Conservation (phyloP, 192 early-diverging fungal genomes). For the Backusella liffmaniae region DNA sequence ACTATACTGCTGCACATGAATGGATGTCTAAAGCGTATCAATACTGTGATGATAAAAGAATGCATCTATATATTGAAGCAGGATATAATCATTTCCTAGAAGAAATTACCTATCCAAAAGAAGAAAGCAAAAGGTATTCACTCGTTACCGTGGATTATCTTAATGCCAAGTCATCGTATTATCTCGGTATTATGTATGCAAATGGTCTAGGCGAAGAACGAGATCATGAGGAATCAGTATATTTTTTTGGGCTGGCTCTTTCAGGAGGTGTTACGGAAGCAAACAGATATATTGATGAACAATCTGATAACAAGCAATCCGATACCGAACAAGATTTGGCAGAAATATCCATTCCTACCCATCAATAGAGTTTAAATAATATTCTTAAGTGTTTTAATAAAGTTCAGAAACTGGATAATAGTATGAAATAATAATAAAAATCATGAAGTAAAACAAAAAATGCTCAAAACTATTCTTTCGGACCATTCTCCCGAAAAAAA, state of each 20-base stretch:
- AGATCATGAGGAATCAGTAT: neutral
- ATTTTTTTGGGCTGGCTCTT: neutral
- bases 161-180: neutral
- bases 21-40: neutral
- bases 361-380: neutral
- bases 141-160: neutral
- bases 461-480: too few species aligned
- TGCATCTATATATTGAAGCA: neutral
- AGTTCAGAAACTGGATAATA: neutral
- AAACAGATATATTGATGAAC: neutral
- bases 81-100: neutral
- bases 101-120: neutral
- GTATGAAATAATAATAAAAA: too few species aligned
- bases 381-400: neutral
- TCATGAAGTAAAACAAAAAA: too few species aligned
- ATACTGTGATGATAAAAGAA: neutral
- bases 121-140: neutral
- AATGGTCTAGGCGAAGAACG: neutral
- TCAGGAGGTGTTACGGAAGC: neutral
- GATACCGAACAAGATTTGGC: neutral
- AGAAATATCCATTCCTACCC: neutral
- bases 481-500: too few species aligned
- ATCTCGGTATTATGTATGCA: neutral
- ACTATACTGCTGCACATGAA: neutral
- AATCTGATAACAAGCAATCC: neutral